Conservation (phyloP, 495 filamentous ascomycete genomes). For the Lichina pygmaea region DNA sequence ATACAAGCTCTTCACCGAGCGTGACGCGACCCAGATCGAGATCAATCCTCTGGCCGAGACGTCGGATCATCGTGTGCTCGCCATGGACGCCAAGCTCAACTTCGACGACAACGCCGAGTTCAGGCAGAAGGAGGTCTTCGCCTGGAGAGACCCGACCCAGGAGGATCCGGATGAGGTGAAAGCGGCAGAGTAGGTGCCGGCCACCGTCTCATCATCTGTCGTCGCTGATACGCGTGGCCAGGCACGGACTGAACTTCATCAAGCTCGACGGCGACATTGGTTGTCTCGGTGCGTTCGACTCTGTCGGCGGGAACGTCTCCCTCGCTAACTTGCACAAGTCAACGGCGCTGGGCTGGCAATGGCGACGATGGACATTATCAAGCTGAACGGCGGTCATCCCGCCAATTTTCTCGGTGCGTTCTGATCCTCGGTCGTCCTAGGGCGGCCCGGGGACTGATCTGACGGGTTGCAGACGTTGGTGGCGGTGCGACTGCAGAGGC, state of each 20-base stretch:
- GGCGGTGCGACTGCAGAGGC: conserved; percentile 90
- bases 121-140: conserved; percentile 87
- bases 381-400: conserved; percentile 85
- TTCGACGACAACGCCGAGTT: conserved; percentile 99
- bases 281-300: conserved; percentile 32
- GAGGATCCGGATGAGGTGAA: conserved; percentile 95
- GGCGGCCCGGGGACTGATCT: not conserved
- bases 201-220: not conserved
- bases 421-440: not conserved
- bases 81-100: conserved; percentile 94
- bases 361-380: conserved; percentile 99
- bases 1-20: conserved; percentile 94
- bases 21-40: conserved; percentile 95
- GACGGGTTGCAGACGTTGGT: conserved; percentile 38
- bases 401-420: conserved; percentile 60
- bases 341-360: conserved; percentile 97
- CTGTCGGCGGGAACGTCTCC: not conserved
- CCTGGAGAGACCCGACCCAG: conserved; percentile 77
- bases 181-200: conserved; percentile 43
- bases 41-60: conserved; percentile 98
- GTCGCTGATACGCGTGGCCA: conserved; percentile 9
- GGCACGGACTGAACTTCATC: conserved; percentile 86
- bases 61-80: conserved; percentile 84
- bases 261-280: conserved; percentile 98
- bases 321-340: conserved; percentile 21